phyloP scores from a whole-genome alignment of 805 yeast species.

The Pichia membranifaciens region DNA sequence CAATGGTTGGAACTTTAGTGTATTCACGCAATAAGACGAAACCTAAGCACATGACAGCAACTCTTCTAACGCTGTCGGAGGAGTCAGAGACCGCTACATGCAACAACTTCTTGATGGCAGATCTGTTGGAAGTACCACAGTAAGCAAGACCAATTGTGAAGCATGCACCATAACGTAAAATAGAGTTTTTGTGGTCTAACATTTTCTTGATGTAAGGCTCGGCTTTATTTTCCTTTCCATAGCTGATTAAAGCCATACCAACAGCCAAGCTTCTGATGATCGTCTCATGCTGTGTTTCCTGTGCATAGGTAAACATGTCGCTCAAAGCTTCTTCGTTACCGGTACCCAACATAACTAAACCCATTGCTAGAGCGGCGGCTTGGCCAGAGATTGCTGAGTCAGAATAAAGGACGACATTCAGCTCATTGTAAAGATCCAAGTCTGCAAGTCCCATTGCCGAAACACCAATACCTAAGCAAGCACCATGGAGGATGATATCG shows the following conservation, averaged over 20 bases:
- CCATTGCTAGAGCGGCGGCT: conserved; percentile 95
- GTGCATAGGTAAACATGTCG: conserved; percentile 87
- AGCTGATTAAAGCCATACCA: conserved; percentile 81
- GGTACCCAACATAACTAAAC: conserved; percentile 90
- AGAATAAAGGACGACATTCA: conserved; percentile 75
- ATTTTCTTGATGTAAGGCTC: conserved; percentile 61
- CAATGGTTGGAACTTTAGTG: conserved; percentile 91
- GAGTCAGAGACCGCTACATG: conserved; percentile 97
- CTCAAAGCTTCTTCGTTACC: conserved; percentile 60
- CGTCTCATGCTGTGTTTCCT: conserved; percentile 93
- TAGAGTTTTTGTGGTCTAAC: conserved; percentile 69
- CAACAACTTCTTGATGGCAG: conserved; percentile 76
- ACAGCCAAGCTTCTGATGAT: conserved; percentile 90
- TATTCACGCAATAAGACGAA: conserved; percentile 86
- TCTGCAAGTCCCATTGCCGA: conserved; percentile 93
- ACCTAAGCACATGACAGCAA: conserved; percentile 87
- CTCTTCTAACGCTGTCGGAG: conserved; percentile 93
- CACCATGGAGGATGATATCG: conserved; percentile 91
- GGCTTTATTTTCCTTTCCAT: conserved; percentile 80
- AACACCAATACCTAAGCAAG: conserved; percentile 89
- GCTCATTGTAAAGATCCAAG: conserved; percentile 67
- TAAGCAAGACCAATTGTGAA: conserved; percentile 92
- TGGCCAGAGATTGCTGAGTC: conserved; percentile 95
- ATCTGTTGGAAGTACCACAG: conserved; percentile 91
- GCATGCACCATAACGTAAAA: conserved; percentile 93